Conservation (phyloP, 768 basidiomycete genomes). For the Leucosporidium scottii region DNA sequence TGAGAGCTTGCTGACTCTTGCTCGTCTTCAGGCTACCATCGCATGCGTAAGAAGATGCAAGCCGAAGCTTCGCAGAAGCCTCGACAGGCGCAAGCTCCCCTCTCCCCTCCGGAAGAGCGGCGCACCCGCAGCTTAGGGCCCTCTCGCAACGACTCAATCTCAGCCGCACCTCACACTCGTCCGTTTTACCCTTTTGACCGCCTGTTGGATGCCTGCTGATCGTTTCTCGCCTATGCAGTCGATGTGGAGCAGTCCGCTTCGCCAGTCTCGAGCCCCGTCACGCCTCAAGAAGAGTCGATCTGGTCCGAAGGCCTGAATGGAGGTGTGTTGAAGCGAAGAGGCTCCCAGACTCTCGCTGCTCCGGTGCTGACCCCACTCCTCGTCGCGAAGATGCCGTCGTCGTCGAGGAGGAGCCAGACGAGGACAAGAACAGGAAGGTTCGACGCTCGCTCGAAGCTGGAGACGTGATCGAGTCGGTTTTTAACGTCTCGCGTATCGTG, state of each 20-base stretch:
- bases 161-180: neutral
- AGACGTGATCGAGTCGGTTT: slow-evolving; percentile 78
- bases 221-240: neutral
- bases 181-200: neutral
- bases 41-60: slow-evolving; percentile 18
- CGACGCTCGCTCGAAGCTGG: slow-evolving; percentile 80
- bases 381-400: slow-evolving; percentile 38
- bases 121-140: neutral
- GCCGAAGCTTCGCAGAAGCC: slow-evolving; percentile 4
- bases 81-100: neutral
- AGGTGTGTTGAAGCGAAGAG: too few relatives aligned
- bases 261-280: neutral
- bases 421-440: slow-evolving; percentile 79
- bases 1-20: neutral
- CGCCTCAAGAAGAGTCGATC: neutral
- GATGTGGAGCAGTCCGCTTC: neutral
- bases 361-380: slow-evolving; percentile 18
- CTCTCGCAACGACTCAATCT: neutral
- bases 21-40: neutral
- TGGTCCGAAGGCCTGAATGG: neutral
- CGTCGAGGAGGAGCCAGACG: slow-evolving; percentile 68
- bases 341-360: neutral
- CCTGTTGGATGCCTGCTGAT: neutral
- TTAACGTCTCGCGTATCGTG: slow-evolving; percentile 76
- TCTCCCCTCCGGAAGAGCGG: neutral